Evolutionary conservation across 2,329 filamentous ascomycete genomes (phyloP), one percentile per base, ranked within the genome.

Genomic region (Cephalotrichum gorgonifer): DNA sequence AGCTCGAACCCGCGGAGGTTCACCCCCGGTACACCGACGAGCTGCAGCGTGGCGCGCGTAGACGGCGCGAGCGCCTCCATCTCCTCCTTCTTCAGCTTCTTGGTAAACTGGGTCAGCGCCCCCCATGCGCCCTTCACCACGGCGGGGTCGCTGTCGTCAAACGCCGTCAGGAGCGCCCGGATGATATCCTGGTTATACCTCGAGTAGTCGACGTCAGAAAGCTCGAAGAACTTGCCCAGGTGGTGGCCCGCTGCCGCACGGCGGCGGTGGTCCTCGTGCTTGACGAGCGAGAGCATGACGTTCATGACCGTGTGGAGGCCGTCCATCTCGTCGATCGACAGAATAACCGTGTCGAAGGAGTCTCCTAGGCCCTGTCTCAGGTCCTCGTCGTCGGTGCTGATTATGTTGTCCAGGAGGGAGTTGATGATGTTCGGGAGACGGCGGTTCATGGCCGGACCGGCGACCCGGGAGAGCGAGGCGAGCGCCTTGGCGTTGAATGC

Each of bases 121-220:
- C 81, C 76, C 90, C 90, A 97, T 22, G 91, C 82, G 42, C 88
- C 79, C 71, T 94, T 94, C 59, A 97, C 85, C 4, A 97, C 91
- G 22, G 84, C 81, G 53, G 69, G 67, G 60, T 97, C 93, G 48
- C 79, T 68, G 58, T 98, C 93, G 59, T 93, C 89, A 61, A 98
- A 98, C 0, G 88, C 90, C 55, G 95, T 86, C 50, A 98, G 79
- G 48, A 98, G 72, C 3, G 87, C 85, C 14, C 91, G 86, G 59
- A 98, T 88, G 48, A 98, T 85, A 59, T 98, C 91, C 61, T 91
- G 90, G 65, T 96, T 89, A 72, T 97, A 98, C 46, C 91, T 79
- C 26, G 91, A 95, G 67, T 94, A 96, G 68, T 98, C 93, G 26
- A 95, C 77, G 23, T 85, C 79, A 8, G 87, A 78, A 47, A 80